phyloP scores from a whole-genome alignment of 129 eudicot species.

The Smallanthus sonchifolius region DNA sequence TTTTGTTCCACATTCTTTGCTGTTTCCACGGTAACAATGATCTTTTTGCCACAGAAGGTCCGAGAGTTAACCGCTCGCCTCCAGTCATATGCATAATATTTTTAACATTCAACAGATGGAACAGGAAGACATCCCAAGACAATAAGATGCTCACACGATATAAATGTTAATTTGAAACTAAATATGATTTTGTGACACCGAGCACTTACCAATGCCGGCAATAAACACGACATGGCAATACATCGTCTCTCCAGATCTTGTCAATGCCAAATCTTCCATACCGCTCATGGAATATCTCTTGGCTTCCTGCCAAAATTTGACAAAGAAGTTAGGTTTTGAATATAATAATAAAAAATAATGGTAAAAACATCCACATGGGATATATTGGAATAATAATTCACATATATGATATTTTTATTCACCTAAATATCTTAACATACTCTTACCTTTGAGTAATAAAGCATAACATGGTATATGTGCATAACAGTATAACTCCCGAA shows the following conservation, averaged over 20 bases:
- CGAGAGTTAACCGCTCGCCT: neutral
- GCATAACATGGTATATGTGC: neutral
- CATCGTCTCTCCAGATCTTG: constrained; percentile 87
- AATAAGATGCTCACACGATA: neutral
- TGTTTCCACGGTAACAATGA: neutral
- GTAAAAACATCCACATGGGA: neutral
- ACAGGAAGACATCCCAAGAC: neutral
- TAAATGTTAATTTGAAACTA: neutral
- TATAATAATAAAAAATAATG: neutral
- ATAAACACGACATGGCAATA: constrained; percentile 85
- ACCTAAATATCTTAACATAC: neutral
- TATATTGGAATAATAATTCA: neutral
- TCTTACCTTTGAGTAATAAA: neutral
- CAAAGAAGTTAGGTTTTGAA: neutral
- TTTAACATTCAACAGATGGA: neutral
- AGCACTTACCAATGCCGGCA: constrained; percentile 83
- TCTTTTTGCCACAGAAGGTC: neutral
- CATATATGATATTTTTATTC: neutral
- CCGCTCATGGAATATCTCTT: constrained; percentile 63
- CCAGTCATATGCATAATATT: neutral
- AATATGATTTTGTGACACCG: neutral
- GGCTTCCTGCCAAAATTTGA: constrained; percentile 44
- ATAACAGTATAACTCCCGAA: neutral
- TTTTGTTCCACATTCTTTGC: neutral
- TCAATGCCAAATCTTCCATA: constrained; percentile 68